Evolutionary conservation across 208 protist genomes (phyloP).

Genomic region (Trypanosomatidae sp.): DNA sequence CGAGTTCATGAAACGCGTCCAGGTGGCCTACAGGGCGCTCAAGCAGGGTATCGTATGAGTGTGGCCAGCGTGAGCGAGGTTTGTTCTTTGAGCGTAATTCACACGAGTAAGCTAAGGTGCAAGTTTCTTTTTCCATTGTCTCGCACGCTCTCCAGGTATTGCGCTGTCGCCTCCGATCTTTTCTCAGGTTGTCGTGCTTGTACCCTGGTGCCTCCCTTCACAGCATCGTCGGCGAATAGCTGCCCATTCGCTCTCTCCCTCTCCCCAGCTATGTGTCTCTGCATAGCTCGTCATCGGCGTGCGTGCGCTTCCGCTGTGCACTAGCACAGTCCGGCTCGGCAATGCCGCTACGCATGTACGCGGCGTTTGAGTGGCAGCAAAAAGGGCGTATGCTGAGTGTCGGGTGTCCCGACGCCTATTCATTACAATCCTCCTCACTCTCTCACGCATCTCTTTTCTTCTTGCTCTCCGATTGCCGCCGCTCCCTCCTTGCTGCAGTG

Average conservation of each 20-base stretch:
- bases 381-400: neutral
- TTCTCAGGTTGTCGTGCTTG: neutral
- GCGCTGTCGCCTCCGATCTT: neutral
- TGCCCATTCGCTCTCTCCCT: neutral
- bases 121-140: neutral
- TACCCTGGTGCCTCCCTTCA: neutral
- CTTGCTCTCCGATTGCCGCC: neutral
- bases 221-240: neutral
- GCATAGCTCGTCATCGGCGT: neutral
- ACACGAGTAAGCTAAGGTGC: slow-evolving; percentile 1
- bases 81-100: neutral
- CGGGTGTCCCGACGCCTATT: neutral
- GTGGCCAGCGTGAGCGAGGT: neutral
- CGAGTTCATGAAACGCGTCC: slow-evolving; percentile 65
- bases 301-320: neutral
- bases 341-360: neutral
- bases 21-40: slow-evolving; percentile 73
- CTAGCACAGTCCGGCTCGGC: neutral
- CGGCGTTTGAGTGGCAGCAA: neutral
- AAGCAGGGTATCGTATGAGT: slow-evolving; percentile 66
- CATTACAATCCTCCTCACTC: neutral
- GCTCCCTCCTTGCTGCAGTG: neutral
- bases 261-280: neutral
- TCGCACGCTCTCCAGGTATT: neutral
- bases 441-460: neutral